These are phyloP conservation scores for Cladosporium halotolerans DNA, from an alignment of 2,329 filamentous ascomycete genomes.

Conservation along the genomic window DNA sequence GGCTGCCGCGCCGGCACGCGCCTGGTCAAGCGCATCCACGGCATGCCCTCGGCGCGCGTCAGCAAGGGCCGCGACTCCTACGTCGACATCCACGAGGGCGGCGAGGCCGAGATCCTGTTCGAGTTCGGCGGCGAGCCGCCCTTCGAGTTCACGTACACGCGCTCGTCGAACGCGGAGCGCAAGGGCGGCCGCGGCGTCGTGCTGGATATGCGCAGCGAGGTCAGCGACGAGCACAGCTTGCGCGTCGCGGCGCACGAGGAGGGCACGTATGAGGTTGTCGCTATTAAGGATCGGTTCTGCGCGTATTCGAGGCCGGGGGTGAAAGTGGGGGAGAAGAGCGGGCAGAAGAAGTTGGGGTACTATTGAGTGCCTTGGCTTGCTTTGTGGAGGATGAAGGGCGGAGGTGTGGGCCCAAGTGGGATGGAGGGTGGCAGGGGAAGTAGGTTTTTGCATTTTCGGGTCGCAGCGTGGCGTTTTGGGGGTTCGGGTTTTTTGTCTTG, in stretches of 20 bases:
- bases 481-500: neutral
- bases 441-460: neutral
- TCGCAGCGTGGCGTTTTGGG: neutral
- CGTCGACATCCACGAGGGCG: conserved; percentile 94
- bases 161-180: conserved; percentile 76
- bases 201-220: conserved; percentile 84
- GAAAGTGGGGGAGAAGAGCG: conserved; percentile 16
- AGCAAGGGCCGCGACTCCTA: conserved; percentile 74
- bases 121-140: conserved; percentile 93
- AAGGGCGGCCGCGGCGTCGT: conserved; percentile 67
- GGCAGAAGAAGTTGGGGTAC: conserved; percentile 16
- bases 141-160: conserved; percentile 95
- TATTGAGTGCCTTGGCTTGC: neutral
- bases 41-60: conserved; percentile 84
- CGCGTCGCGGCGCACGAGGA: conserved; percentile 81
- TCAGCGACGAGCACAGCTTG: conserved; percentile 75
- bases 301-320: conserved; percentile 50
- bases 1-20: conserved; percentile 77
- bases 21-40: conserved; percentile 78
- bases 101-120: conserved; percentile 86
- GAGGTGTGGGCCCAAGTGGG: too few relatives aligned
- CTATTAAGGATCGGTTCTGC: conserved; percentile 90
- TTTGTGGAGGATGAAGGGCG: neutral
- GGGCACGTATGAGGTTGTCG: conserved; percentile 94
- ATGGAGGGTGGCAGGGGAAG: too few relatives aligned